Evolutionary conservation across 2,329 filamentous ascomycete genomes (phyloP), one percentile per base, ranked within the genome.

Genomic region (Elsinoe perseae): DNA sequence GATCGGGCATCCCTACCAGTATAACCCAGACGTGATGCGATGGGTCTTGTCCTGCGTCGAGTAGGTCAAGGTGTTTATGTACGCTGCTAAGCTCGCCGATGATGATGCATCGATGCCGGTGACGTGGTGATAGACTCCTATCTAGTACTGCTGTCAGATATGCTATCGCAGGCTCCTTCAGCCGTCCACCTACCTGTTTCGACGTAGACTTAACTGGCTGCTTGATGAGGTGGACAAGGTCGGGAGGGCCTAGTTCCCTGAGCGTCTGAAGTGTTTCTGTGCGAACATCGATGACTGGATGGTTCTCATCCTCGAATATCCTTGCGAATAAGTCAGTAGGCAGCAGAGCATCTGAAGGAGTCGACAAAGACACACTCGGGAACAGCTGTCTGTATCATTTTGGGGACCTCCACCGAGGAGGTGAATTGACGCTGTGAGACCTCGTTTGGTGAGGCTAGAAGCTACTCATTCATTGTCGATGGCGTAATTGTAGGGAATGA

Each of bases 11-110:
- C 1, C 79, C 62, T 78, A 93, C 89, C 93, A 97, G 74, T 96
- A 97, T 36, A 95, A 79, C 4, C 93, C 93, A 61, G 95, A 93
- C 7, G 90, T 86, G 57, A 97, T 93, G 75, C 96, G 97, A 68
- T 87, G 82, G 59, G 86, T 79, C 68, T 88, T 89, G 62, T 92
- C 87, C 61, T 86, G 83, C 55, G 92, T 87, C 61, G 86, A 86
- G 73, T 96, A 95, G 44, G 91, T 96, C 59, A 98, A 79, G 36
- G 92, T 97, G 73, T 97, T 98, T 74, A 98, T 95, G 73, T 98
- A 98, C 64, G 93, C 93, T 38, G 93, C 93, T 58, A 98, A 77
- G 73, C 92, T 97, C 58, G 93, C 93, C 8, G 93, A 97, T 5
- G 93, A 97, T 1, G 93, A 98, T 50, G 93, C 93, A 74, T 98